These are phyloP conservation scores for Xanthoconium purpureum DNA, from an alignment of 768 basidiomycete genomes.

Conservation along the genomic window DNA sequence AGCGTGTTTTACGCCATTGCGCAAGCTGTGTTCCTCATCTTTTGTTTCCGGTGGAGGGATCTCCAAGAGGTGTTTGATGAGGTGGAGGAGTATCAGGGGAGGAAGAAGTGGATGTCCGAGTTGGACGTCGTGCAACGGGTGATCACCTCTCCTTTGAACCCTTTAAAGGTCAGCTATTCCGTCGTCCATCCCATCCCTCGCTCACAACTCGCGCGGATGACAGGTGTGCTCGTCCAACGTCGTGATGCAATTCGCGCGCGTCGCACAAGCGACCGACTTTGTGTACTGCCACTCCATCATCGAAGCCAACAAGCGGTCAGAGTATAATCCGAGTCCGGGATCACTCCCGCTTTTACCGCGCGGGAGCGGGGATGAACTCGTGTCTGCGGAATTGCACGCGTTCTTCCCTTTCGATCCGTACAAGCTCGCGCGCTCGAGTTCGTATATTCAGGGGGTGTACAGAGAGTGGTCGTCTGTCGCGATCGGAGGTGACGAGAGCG, in stretches of 20 bases:
- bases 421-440: constrained; percentile 74
- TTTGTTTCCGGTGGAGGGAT: constrained; percentile 97
- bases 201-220: not conserved
- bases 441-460: constrained; percentile 81
- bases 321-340: constrained; percentile 37
- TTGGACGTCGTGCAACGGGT: constrained; percentile 75
- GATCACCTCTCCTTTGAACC: constrained; percentile 81
- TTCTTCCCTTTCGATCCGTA: constrained; percentile 99
- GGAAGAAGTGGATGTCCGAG: constrained; percentile 82
- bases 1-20: constrained; percentile 88
- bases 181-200: no score
- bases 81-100: constrained; percentile 44
- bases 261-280: constrained; percentile 88
- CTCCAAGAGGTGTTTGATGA: constrained; percentile 63
- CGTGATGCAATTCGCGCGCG: constrained; percentile 88
- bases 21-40: constrained; percentile 92
- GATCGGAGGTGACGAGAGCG: constrained; percentile 63
- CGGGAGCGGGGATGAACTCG: constrained; percentile 33
- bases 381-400: constrained; percentile 73
- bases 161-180: constrained; percentile 52
- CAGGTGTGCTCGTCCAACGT: constrained; percentile 90
- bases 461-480: constrained; percentile 88
- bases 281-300: constrained; percentile 93
- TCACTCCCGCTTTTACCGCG: constrained; percentile 18
- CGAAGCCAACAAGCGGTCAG: constrained; percentile 77